Evolutionary conservation across 139 green algal genomes (phyloP), one percentile per base, ranked within the genome.

Genomic region (Desmodesmus armatus): DNA sequence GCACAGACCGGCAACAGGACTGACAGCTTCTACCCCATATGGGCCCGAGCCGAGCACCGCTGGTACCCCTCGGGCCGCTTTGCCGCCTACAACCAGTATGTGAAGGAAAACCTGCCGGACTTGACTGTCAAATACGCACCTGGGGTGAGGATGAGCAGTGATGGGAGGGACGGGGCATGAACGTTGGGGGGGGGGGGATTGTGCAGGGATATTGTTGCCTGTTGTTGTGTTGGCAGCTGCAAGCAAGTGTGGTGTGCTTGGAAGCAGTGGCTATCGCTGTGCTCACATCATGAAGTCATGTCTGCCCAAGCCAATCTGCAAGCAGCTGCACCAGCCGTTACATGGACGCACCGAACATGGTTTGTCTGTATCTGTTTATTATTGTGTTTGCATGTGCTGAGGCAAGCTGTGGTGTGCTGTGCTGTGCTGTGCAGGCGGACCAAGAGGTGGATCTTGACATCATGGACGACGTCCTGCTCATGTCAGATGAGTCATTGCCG

Each of bases 51-150:
- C 2, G 76, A 82, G 76, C 76, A 82, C 29, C 55, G 76, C 27
- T 82, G 76, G 76, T 82, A 82, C 55, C 76, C 76, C 2, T 47
- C 76, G 15, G 76, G 76, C 35, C 53, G 76, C 25, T 82, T 82
- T 40, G 51, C 62, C 41, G 76, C 76, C 19, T 82, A 82, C 76
- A 82, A 82, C 55, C 33, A 71, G 55, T 82, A 82, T 29, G 76
- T 82, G 25, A 82, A 82, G 37, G 37, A 82, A 1, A 82, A 82
- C 53, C 71, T 82, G 13, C 37, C 25, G 3, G 41, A 82, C 21
- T 29, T 82, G 2, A 82, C 76, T 6, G 55, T 82, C 55, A 82
- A 72, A 55, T 55, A 60, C 17, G 76, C 76, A 29, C 76, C 76
- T 19, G 76, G 76, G 76, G 76, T 82, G 37, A 82, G 76, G n/a